These are phyloP conservation scores for Rhizophora apiculata DNA, from an alignment of 345 rosid genomes.

Conservation along the genomic window DNA sequence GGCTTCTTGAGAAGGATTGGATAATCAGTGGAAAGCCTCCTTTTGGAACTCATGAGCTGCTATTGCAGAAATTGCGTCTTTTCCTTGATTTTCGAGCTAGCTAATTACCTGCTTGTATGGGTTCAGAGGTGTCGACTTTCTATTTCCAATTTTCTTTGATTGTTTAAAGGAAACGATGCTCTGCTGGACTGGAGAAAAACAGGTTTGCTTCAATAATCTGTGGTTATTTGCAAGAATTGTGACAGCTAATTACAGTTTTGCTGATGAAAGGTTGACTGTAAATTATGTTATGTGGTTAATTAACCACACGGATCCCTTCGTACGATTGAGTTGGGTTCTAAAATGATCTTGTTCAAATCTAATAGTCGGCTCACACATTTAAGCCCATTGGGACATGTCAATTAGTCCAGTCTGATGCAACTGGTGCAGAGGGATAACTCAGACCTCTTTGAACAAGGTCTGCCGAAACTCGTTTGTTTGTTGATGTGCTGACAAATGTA, in stretches of 20 bases:
- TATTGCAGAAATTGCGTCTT: slow-evolving; percentile 62
- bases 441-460: no score
- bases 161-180: background rate
- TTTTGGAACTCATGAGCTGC: slow-evolving; percentile 63
- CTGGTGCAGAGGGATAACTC: no score
- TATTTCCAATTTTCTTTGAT: background rate
- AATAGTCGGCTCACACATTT: background rate
- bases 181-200: background rate
- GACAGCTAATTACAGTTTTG: slow-evolving; percentile 9
- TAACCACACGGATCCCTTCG: background rate
- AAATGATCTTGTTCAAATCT: background rate
- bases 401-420: no score
- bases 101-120: slow-evolving; percentile 13
- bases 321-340: background rate
- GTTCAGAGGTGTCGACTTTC: background rate
- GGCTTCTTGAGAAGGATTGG: slow-evolving; percentile 83
- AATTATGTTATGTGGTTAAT: background rate
- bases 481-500: no score
- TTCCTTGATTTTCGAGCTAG: slow-evolving; percentile 75
- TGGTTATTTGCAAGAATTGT: background rate
- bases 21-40: slow-evolving; percentile 44
- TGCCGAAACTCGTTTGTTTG: no score
- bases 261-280: background rate
- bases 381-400: no score
- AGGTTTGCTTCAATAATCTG: background rate